Evolutionary conservation across 2,329 filamentous ascomycete species (phyloP).

Genomic region (Calonectria leucothoes): DNA sequence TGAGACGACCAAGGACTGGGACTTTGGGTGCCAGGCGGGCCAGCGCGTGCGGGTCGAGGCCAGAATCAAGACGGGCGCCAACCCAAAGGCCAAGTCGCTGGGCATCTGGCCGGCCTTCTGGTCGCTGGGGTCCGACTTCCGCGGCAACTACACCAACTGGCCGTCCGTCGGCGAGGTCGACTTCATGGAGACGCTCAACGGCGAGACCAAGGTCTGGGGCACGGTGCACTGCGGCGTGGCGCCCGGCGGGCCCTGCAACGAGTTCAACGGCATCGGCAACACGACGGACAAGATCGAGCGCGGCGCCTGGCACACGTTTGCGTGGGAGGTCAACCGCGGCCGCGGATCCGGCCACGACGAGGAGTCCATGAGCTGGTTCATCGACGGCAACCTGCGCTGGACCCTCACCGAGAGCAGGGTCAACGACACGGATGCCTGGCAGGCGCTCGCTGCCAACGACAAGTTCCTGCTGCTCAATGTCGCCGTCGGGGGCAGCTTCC

Average conservation of each 20-base stretch:
- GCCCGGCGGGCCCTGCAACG: neutral
- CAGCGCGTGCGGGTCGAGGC: neutral
- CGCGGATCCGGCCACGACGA: neutral
- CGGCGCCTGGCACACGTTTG: neutral
- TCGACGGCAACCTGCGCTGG: neutral
- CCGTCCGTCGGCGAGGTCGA: neutral
- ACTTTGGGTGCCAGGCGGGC: neutral
- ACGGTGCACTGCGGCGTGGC: neutral
- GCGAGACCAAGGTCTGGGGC: neutral
- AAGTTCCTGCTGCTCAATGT: neutral
- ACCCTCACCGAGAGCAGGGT: neutral
- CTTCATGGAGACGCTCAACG: neutral
- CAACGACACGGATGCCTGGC: neutral
- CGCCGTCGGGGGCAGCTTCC: neutral
- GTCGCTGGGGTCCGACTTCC: neutral
- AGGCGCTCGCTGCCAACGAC: neutral
- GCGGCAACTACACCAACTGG: neutral
- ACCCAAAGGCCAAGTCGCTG: neutral
- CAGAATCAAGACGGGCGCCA: neutral
- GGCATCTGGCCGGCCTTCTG: neutral
- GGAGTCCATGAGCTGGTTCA: neutral
- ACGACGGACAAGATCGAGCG: neutral
- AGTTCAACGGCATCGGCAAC: neutral
- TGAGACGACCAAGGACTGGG: neutral
- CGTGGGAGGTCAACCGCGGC: neutral